Evolutionary conservation across 208 protist species (phyloP).

Genomic region (Acanthamoeba triangularis): DNA sequence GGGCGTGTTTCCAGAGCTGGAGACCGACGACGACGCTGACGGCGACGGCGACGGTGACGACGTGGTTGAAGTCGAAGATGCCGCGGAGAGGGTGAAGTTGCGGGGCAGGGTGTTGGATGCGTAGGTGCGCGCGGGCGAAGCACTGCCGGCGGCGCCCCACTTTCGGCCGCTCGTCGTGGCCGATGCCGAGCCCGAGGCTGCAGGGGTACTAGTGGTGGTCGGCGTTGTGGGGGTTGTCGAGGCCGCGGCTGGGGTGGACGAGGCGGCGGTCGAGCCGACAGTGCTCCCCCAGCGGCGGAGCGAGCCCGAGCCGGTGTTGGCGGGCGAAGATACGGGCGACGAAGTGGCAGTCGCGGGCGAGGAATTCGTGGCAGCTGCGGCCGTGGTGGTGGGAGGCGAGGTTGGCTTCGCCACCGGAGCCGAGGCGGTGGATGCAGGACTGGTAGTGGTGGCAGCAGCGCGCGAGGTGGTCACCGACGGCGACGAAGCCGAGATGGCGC

Average conservation of each 20-base stretch:
- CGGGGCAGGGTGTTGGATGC: conserved; percentile 12
- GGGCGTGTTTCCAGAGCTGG: background rate
- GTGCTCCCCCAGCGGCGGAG: background rate
- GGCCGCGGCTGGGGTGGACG: background rate
- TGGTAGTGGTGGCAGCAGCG: no score
- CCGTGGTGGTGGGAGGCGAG: background rate
- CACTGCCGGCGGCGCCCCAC: background rate
- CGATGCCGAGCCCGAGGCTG: background rate
- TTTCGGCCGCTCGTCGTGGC: background rate
- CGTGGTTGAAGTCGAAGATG: background rate
- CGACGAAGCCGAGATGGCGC: no score
- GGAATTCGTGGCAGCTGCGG: background rate
- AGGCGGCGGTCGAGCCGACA: background rate
- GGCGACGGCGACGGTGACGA: background rate
- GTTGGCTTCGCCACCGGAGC: background rate
- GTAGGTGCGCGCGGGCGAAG: background rate
- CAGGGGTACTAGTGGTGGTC: background rate
- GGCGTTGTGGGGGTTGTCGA: background rate
- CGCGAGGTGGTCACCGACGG: no score
- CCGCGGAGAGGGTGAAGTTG: conserved; percentile 4
- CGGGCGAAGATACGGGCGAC: background rate
- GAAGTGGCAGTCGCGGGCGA: background rate
- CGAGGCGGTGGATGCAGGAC: no score
- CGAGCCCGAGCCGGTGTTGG: conserved; percentile 27
- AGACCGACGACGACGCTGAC: background rate